Evolutionary conservation across 2,329 filamentous ascomycete species (phyloP).

Genomic region (Ascochyta rabiei): DNA sequence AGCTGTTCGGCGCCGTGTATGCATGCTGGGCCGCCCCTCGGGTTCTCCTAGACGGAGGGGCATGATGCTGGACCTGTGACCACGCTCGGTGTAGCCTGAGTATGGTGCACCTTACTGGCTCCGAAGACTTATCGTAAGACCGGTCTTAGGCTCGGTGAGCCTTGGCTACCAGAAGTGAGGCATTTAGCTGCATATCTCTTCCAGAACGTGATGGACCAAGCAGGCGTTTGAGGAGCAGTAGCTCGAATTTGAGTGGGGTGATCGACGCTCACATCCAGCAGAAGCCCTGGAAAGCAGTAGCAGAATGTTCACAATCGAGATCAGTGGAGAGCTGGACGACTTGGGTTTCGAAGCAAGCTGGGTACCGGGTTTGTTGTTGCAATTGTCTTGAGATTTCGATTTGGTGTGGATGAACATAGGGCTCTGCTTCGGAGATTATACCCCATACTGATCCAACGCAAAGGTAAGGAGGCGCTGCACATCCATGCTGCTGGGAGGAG

Average conservation of each 20-base stretch:
- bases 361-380: background rate
- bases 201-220: slow-evolving; percentile 2
- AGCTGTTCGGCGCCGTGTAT: slow-evolving; percentile 5
- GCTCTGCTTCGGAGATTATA: slow-evolving; percentile 8
- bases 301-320: background rate
- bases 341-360: background rate
- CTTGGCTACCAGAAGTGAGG: slow-evolving; percentile 4
- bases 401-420: background rate
- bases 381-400: background rate
- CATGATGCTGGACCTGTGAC: background rate
- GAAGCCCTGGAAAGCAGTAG: background rate
- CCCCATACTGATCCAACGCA: slow-evolving; percentile 9
- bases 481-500: slow-evolving; percentile 7
- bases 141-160: background rate
- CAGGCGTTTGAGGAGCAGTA: background rate
- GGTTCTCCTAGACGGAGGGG: slow-evolving; percentile 9
- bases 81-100: slow-evolving; percentile 2
- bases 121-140: background rate
- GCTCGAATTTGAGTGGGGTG: background rate
- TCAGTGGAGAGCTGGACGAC: background rate
- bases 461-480: slow-evolving; percentile 11
- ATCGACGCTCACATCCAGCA: background rate
- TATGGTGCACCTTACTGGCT: background rate
- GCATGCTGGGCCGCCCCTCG: slow-evolving; percentile 8
- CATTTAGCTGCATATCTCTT: slow-evolving; percentile 6